A percentile compares a stretch with the other conserved stretches of the same genome.
phyloP scores from a whole-genome alignment of 148 eudicot genomes.

The Talinum fruticosum region DNA sequence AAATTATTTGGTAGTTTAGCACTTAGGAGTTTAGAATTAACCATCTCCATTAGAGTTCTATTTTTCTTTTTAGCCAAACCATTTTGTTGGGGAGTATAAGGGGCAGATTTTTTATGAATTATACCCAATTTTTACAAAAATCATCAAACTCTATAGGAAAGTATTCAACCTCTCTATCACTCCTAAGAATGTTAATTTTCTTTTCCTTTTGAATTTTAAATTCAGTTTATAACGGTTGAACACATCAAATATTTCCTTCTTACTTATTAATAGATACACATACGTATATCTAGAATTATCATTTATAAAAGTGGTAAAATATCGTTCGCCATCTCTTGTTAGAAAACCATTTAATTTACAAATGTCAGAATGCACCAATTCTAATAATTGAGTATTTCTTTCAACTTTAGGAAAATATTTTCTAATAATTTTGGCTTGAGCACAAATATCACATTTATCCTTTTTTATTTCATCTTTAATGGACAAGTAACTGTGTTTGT shows the following conservation, averaged over 20 bases:
- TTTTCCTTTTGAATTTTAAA: background rate
- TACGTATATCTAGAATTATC: background rate
- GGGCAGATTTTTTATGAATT: background rate
- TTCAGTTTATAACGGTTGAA: background rate
- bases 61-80: background rate
- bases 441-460: background rate
- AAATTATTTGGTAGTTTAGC: background rate
- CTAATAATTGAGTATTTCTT: background rate
- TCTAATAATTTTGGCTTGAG: background rate
- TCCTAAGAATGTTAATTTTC: background rate
- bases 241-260: background rate
- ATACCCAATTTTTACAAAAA: background rate
- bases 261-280: background rate
- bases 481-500: background rate
- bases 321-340: background rate
- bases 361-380: background rate
- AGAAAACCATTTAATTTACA: background rate
- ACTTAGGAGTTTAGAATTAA: background rate
- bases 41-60: background rate
- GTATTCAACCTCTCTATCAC: background rate
- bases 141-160: background rate
- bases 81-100: conserved; percentile 3
- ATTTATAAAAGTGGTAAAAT: background rate
- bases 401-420: background rate
- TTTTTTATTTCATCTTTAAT: background rate